These are phyloP conservation scores for Leccinum uliginosum DNA, from an alignment of 768 basidiomycete species.

Conservation along the genomic window DNA sequence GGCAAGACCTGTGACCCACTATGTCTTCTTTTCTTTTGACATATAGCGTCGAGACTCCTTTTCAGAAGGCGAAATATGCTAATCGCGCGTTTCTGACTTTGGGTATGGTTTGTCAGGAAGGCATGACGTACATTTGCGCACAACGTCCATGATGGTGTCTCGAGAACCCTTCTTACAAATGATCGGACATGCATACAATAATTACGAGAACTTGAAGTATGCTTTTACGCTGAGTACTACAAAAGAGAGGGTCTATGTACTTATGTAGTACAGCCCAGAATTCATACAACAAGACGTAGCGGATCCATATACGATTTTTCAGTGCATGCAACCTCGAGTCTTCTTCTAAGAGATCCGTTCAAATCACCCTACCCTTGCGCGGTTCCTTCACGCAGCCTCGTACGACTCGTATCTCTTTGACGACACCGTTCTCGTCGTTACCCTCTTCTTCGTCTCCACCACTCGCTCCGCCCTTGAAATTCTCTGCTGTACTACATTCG, in stretches of 20 bases:
- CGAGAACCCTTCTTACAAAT: neutral
- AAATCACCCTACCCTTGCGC: neutral
- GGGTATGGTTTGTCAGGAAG: neutral
- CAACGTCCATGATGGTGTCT: neutral
- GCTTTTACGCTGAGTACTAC: neutral
- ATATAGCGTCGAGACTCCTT: no score
- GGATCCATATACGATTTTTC: neutral
- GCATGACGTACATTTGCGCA: neutral
- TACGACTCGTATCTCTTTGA: conserved; percentile 56
- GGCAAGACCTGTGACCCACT: no score
- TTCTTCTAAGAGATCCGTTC: neutral
- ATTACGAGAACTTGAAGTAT: neutral
- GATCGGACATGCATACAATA: neutral
- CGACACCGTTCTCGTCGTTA: conserved; percentile 43
- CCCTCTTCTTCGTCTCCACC: conserved; percentile 50
- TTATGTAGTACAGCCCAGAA: neutral
- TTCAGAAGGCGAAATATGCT: no score
- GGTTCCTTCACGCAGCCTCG: neutral
- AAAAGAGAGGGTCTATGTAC: neutral
- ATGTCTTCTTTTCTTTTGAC: no score
- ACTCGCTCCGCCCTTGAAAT: conserved; percentile 56
- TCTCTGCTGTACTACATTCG: neutral
- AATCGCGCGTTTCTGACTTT: no score
- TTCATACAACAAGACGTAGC: neutral
- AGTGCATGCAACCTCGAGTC: neutral